A percentile compares a stretch with the other conserved stretches of the same genome.
Evolutionary conservation across 352 stramenopile species (phyloP).

Genomic region (Phytopythium boreale): DNA sequence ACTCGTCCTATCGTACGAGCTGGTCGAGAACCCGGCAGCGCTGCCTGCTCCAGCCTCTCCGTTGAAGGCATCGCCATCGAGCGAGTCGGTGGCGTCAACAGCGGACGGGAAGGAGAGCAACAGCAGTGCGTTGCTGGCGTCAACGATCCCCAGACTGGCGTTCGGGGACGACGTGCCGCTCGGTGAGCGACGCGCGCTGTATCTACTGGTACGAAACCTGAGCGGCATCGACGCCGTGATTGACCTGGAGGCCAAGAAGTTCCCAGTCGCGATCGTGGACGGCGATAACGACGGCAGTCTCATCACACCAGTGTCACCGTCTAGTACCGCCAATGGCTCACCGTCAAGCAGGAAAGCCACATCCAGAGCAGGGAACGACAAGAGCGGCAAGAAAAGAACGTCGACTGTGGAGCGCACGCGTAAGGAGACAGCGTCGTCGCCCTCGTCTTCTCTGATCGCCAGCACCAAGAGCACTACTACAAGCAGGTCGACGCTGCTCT

Average conservation of each 20-base stretch:
- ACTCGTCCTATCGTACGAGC: slow-evolving; percentile 75
- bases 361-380: slow-evolving; percentile 9
- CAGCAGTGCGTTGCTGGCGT: neutral
- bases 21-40: slow-evolving; percentile 16
- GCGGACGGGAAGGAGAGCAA: neutral
- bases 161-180: slow-evolving; percentile 68
- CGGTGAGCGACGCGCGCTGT: slow-evolving; percentile 41
- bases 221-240: slow-evolving; percentile 70
- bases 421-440: neutral
- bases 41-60: neutral
- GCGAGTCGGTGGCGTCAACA: slow-evolving; percentile 12
- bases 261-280: slow-evolving; percentile 14
- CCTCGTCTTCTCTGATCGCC: neutral
- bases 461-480: neutral
- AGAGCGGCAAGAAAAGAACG: neutral
- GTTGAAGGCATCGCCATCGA: slow-evolving; percentile 2
- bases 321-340: neutral
- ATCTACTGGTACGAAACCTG: slow-evolving; percentile 69
- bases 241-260: slow-evolving; percentile 61
- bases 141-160: slow-evolving; percentile 37
- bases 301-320: too few relatives aligned
- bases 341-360: neutral
- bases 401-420: neutral
- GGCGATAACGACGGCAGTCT: neutral
- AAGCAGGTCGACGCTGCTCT: slow-evolving; percentile 30